phyloP scores from a whole-genome alignment of 1,284 basidiomycete species.

The Cryptococcus wingfieldii region DNA sequence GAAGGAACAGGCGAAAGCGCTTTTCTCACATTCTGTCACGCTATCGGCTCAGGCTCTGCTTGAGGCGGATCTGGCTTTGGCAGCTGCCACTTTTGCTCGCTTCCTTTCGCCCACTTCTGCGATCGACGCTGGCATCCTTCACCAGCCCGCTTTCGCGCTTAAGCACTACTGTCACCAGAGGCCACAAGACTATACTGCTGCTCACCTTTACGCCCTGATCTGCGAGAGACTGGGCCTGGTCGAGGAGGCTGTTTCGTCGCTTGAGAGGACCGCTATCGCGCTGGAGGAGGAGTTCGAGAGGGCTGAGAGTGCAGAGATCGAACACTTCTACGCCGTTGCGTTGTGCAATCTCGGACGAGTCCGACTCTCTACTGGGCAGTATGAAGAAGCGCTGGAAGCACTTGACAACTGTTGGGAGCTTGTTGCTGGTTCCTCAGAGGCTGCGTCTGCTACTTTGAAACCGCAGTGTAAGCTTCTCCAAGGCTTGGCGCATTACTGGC shows the following conservation, averaged over 20 bases:
- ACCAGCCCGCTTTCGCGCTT: constrained; percentile 70
- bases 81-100: constrained; percentile 60
- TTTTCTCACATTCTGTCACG: constrained; percentile 79
- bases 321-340: constrained; percentile 74
- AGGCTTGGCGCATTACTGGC: constrained; percentile 67
- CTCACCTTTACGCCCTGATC: constrained; percentile 81
- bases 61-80: constrained; percentile 77
- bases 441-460: constrained; percentile 49
- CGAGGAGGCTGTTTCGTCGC: constrained; percentile 62
- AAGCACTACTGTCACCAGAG: constrained; percentile 67
- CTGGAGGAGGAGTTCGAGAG: constrained; percentile 86
- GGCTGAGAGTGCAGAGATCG: constrained; percentile 70
- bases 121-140: constrained; percentile 51
- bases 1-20: constrained; percentile 61
- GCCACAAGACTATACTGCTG: constrained; percentile 66
- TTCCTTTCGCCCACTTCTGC: constrained; percentile 29
- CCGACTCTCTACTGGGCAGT: constrained; percentile 59
- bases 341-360: constrained; percentile 79
- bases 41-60: constrained; percentile 64
- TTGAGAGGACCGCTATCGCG: constrained; percentile 58
- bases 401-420: constrained; percentile 72
- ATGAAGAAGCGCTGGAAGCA: constrained; percentile 61
- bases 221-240: constrained; percentile 76
- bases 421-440: constrained; percentile 55
- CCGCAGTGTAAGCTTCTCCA: constrained; percentile 67